Evolutionary conservation across 768 basidiomycete genomes (phyloP).

Genomic region (Boletus tomentosulus): DNA sequence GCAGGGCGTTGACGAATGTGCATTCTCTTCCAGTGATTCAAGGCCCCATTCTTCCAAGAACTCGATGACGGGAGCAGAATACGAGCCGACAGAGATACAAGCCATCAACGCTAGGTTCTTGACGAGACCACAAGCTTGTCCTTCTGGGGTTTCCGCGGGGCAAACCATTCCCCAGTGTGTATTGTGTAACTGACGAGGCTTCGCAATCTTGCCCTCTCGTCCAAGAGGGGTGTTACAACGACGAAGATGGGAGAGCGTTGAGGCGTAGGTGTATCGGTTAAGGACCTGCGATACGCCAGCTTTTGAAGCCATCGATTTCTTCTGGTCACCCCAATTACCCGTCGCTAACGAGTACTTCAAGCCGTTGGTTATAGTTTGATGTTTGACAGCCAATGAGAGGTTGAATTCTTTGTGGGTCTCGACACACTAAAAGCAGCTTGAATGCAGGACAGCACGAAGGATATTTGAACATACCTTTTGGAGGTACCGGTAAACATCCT

Average conservation of each 20-base stretch:
- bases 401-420: conserved; percentile 96
- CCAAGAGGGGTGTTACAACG: conserved; percentile 98
- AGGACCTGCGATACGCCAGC: conserved; percentile 98
- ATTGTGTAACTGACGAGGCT: conserved; percentile 98
- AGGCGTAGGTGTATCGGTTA: conserved; percentile 98
- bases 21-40: conserved; percentile 92
- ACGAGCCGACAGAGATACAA: conserved; percentile 95
- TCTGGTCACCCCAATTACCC: conserved; percentile 99
- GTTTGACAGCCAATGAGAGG: conserved; percentile 86
- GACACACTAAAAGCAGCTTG: conserved; percentile 63
- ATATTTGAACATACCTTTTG: conserved; percentile 68
- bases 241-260: conserved; percentile 95
- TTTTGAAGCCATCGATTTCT: conserved; percentile 96
- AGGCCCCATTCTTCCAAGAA: conserved; percentile 99
- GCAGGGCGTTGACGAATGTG: conserved; percentile 72
- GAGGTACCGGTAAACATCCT: conserved; percentile 93
- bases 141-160: conserved; percentile 98
- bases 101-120: conserved; percentile 98
- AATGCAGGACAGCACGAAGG: neutral
- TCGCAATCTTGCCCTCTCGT: conserved; percentile 98
- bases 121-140: conserved; percentile 98
- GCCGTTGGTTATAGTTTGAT: conserved; percentile 96
- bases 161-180: conserved; percentile 99
- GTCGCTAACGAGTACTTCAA: conserved; percentile 97
- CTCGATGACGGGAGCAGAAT: conserved; percentile 94